Percentiles rank a stretch among this genome's conserved stretches.
Evolutionary conservation across 78 protist genomes (phyloP).

Genomic region (Anaeramoeba flamelloides): DNA sequence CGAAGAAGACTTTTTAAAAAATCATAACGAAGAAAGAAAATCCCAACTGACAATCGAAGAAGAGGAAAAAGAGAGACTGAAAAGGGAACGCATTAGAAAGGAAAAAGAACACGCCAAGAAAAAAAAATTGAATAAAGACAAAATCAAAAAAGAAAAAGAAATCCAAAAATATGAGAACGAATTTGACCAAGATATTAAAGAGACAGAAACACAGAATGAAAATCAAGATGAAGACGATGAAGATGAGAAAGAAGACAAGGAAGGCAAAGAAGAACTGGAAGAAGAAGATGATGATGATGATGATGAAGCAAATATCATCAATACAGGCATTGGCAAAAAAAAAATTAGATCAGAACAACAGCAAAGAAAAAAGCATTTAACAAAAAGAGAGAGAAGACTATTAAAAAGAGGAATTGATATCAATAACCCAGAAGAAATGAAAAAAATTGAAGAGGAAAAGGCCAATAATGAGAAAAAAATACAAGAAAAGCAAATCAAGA

Average conservation of each 20-base stretch:
- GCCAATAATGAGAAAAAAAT: conserved; percentile 3
- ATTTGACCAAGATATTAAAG: conserved; percentile 15
- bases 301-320: background rate
- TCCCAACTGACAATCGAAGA: conserved; percentile 1
- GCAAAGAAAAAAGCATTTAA: background rate
- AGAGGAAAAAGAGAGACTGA: no score
- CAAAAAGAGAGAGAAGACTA: background rate
- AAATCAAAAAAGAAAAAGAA: background rate
- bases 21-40: background rate
- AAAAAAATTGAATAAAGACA: background rate
- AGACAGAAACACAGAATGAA: background rate
- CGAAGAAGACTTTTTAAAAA: background rate
- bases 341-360: background rate
- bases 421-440: background rate
- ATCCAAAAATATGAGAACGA: background rate
- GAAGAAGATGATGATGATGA: background rate
- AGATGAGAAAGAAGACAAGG: background rate
- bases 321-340: background rate
- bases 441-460: conserved; percentile 2
- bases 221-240: background rate
- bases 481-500: background rate
- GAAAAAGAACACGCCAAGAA: background rate
- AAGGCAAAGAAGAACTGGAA: background rate
- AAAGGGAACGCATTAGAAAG: background rate
- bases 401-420: conserved; percentile 5